Evolutionary conservation across 306 rosid genomes (phyloP).

Genomic region (Canavalia gladiata): DNA sequence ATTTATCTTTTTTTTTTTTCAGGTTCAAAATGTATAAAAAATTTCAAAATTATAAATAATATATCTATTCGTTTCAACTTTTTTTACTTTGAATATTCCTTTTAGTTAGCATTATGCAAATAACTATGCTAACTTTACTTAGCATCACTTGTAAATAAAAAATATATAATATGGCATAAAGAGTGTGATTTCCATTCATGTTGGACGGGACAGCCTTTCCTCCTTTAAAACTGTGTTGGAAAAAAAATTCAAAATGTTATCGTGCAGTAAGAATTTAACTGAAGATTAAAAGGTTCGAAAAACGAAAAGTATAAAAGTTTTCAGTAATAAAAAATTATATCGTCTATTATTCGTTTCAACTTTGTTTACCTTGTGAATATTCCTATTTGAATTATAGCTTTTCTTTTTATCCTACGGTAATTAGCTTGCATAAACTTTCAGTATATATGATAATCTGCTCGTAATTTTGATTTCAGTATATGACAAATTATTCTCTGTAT

Average conservation of each 20-base stretch:
- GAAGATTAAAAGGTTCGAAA: conserved; percentile 10
- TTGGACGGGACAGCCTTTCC: conserved; percentile 1
- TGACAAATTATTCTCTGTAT: background rate
- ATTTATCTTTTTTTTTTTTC: too few relatives aligned
- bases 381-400: background rate
- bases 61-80: background rate
- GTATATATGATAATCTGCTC: background rate
- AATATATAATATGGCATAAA: background rate
- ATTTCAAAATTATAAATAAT: background rate
- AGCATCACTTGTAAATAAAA: background rate
- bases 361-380: background rate
- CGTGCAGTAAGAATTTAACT: background rate
- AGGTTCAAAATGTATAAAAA: conserved; percentile 10
- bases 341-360: background rate
- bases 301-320: background rate
- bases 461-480: background rate
- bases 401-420: background rate
- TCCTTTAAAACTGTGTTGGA: background rate
- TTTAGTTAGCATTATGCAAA: background rate
- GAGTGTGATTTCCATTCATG: background rate
- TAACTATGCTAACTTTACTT: background rate
- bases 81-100: conserved; percentile 1
- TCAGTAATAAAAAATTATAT: background rate
- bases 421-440: background rate
- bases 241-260: background rate